Conservation (phyloP, 108 stramenopile species). For the Pseudonitzschia pungens region DNA sequence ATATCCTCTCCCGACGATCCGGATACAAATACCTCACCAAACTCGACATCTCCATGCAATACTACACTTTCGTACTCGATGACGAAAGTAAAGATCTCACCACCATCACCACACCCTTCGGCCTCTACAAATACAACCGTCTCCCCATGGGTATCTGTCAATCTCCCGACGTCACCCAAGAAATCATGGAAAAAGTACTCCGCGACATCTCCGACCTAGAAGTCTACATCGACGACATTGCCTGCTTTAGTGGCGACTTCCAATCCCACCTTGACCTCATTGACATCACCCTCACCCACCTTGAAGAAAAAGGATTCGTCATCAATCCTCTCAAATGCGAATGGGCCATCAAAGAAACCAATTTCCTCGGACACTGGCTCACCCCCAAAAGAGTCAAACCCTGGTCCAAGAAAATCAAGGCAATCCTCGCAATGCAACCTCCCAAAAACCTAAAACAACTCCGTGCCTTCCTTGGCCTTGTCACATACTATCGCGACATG, state of each 20-base stretch:
- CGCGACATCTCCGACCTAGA: not conserved
- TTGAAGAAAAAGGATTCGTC: conserved; percentile 31
- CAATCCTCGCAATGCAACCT: conserved; percentile 31
- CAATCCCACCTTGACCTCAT: not conserved
- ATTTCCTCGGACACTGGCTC: conserved; percentile 29
- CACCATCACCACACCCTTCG: conserved; percentile 44
- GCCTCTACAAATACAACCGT: conserved; percentile 37
- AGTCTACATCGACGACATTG: not conserved
- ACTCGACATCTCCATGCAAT: conserved; percentile 29
- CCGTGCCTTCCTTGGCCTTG: conserved; percentile 33
- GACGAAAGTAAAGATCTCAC: conserved; percentile 20
- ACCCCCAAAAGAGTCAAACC: conserved; percentile 29
- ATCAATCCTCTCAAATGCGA: conserved; percentile 50
- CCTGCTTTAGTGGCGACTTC: not conserved
- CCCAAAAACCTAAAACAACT: conserved; percentile 33
- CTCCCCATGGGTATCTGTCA: conserved; percentile 45
- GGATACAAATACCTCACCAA: conserved; percentile 27
- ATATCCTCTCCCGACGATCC: conserved; percentile 7
- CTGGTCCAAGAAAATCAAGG: conserved; percentile 38
- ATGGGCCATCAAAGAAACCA: conserved; percentile 41
- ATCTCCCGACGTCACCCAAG: conserved; percentile 40
- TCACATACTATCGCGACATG: conserved; percentile 57
- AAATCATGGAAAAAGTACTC: conserved; percentile 39
- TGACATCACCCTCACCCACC: conserved; percentile 1
- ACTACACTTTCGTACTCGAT: conserved; percentile 27